These are phyloP conservation scores for Dujonia santamariae DNA, from an alignment of 1,139 yeast species.

Conservation along the genomic window DNA sequence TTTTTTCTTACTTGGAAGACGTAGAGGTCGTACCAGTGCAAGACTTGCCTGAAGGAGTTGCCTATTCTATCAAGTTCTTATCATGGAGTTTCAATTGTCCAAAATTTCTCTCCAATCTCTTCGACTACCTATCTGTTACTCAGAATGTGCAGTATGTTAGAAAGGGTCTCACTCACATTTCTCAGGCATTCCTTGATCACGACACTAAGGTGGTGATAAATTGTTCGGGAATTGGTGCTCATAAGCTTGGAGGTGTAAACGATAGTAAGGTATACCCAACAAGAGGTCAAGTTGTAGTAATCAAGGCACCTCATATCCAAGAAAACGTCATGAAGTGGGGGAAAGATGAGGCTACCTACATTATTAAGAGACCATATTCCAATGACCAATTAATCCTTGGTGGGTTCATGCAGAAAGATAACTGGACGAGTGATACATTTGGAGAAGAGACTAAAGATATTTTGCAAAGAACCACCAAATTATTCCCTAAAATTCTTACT, in stretches of 20 bases:
- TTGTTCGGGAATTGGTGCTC: slow-evolving; percentile 68
- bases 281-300: slow-evolving; percentile 67
- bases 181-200: slow-evolving; percentile 42
- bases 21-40: slow-evolving; percentile 27
- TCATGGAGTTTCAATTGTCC: slow-evolving; percentile 74
- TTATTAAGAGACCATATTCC: slow-evolving; percentile 66
- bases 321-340: slow-evolving; percentile 53
- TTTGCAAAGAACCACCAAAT: slow-evolving; percentile 49
- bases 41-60: slow-evolving; percentile 46
- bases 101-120: slow-evolving; percentile 45
- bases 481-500: slow-evolving; percentile 51
- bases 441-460: slow-evolving; percentile 56
- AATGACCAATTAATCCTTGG: slow-evolving; percentile 63
- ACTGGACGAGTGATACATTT: slow-evolving; percentile 57
- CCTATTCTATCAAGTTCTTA: slow-evolving; percentile 50
- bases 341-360: slow-evolving; percentile 53
- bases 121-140: slow-evolving; percentile 31
- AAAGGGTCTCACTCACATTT: slow-evolving; percentile 45
- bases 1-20: slow-evolving; percentile 44
- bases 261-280: slow-evolving; percentile 56
- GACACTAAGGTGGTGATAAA: slow-evolving; percentile 53
- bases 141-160: slow-evolving; percentile 51
- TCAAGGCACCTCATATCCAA: slow-evolving; percentile 54
- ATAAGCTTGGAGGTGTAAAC: slow-evolving; percentile 51
- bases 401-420: slow-evolving; percentile 59